phyloP scores from a whole-genome alignment of 2,329 filamentous ascomycete species.

The Pseudogymnoascus sp. region DNA sequence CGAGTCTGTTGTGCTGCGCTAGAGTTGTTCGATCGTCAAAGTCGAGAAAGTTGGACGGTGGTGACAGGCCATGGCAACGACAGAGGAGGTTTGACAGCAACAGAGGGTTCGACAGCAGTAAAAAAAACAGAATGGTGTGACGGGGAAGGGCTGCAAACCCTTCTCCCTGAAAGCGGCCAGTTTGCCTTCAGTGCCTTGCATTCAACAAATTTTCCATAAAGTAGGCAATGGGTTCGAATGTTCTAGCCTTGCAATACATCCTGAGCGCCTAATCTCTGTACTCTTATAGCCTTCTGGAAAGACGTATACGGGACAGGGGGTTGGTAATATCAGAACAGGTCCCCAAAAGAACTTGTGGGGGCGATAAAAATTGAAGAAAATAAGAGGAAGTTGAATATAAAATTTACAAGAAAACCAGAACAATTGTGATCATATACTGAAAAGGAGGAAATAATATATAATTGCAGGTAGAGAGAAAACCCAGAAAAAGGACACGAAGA shows the following conservation, averaged over 20 bases:
- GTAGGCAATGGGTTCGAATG: too few relatives aligned
- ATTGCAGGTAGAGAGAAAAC: neutral
- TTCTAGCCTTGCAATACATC: too few relatives aligned
- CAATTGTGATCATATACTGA: neutral
- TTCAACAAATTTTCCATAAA: too few relatives aligned
- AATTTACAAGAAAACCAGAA: neutral
- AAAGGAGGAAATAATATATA: neutral
- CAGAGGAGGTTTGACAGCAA: neutral
- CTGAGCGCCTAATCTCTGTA: too few relatives aligned
- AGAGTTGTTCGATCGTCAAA: neutral
- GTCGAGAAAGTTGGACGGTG: neutral
- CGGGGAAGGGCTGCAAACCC: neutral
- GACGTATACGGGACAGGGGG: neutral
- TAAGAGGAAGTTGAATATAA: neutral
- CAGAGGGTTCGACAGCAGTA: neutral
- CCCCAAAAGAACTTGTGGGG: neutral
- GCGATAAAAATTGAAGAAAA: too few relatives aligned
- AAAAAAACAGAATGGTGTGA: neutral
- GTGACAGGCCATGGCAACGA: neutral
- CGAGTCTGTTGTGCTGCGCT: neutral
- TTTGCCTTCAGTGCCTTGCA: too few relatives aligned
- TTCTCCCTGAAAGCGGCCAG: too few relatives aligned
- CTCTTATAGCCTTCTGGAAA: neutral
- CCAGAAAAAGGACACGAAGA: neutral
- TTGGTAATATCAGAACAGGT: neutral